phyloP scores from a whole-genome alignment of 2,329 filamentous ascomycete genomes.

The Pseudogymnoascus sp. region DNA sequence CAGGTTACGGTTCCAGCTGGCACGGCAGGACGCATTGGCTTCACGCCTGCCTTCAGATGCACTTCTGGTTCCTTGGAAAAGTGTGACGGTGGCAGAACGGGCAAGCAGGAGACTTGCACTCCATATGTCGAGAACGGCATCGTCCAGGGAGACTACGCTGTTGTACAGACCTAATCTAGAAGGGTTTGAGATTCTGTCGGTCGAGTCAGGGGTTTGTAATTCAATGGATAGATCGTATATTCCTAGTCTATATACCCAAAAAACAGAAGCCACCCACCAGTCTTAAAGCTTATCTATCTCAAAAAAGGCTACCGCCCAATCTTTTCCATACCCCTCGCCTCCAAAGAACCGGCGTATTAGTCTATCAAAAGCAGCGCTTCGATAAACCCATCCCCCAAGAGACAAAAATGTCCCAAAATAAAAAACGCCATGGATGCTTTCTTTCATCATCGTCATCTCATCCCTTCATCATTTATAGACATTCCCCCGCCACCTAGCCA shows the following conservation, averaged over 20 bases:
- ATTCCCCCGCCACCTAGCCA: neutral
- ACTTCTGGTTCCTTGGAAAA: no score
- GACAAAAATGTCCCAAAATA: neutral
- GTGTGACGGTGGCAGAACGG: no score
- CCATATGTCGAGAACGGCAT: no score
- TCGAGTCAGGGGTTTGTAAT: no score
- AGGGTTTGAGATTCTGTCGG: no score
- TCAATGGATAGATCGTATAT: neutral
- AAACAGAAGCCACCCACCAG: neutral
- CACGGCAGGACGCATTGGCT: no score
- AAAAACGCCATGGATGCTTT: neutral
- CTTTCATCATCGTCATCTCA: neutral
- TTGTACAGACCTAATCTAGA: no score
- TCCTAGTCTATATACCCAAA: neutral
- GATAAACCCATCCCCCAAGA: neutral
- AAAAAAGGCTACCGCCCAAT: neutral
- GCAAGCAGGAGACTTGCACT: no score
- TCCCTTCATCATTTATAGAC: neutral
- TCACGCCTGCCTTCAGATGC: no score
- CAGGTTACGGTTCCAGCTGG: no score
- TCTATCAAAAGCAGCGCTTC: neutral
- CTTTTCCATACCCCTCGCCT: neutral
- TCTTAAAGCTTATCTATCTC: neutral
- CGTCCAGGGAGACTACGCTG: no score
- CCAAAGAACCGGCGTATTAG: neutral